Evolutionary conservation across 345 rosid genomes (phyloP).

Genomic region (Murraya koenigii): DNA sequence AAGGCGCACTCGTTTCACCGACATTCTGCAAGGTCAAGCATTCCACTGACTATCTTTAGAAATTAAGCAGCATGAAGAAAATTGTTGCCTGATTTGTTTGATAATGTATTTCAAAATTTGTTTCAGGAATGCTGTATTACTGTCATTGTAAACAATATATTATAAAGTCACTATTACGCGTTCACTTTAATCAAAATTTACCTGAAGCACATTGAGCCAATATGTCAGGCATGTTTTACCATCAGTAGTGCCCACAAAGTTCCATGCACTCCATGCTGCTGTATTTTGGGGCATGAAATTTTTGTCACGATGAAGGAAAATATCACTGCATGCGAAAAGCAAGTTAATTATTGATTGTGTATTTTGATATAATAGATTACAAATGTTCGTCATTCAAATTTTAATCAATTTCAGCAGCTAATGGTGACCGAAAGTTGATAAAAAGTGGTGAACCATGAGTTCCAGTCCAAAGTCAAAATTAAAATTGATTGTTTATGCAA

Average conservation of each 20-base stretch:
- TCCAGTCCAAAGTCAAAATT: too few species aligned
- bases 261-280: constrained; percentile 96
- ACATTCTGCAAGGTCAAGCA: constrained; percentile 53
- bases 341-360: background rate
- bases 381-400: background rate
- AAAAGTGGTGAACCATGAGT: too few species aligned
- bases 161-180: too few species aligned
- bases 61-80: background rate
- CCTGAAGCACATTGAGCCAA: constrained; percentile 98
- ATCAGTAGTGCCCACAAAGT: constrained; percentile 71
- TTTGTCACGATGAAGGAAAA: constrained; percentile 75
- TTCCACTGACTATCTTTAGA: too few species aligned
- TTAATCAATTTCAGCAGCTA: background rate
- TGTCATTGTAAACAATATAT: background rate
- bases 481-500: too few species aligned
- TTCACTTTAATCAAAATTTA: too few species aligned
- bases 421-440: too few species aligned
- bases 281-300: constrained; percentile 71
- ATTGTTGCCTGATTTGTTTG: constrained; percentile 33
- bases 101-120: too few species aligned
- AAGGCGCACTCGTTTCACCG: constrained; percentile 58
- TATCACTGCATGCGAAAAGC: constrained; percentile 50
- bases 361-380: background rate
- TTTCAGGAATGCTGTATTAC: too few species aligned
- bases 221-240: constrained; percentile 74